phyloP scores from a whole-genome alignment of 345 rosid species.

The Syzygium aqueum region DNA sequence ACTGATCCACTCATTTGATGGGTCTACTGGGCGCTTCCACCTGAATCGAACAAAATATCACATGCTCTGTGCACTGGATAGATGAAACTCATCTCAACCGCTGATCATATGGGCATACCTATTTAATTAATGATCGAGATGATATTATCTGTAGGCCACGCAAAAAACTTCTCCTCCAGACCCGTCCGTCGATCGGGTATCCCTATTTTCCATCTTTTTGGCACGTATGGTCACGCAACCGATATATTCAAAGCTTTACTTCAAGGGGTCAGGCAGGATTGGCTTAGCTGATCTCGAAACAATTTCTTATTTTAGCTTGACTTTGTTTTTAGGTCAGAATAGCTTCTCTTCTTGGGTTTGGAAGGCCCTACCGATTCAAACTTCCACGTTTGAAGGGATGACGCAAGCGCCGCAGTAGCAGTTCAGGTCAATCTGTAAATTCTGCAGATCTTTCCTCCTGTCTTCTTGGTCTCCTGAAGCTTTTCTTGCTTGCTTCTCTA shows the following conservation, averaged over 20 bases:
- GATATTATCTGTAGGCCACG: rapidly evolving
- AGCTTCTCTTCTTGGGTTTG: not conserved
- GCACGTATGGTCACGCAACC: rapidly evolving
- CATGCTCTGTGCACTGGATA: no score
- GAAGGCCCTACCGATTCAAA: not conserved
- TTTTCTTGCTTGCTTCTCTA: not conserved
- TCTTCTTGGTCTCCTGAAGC: not conserved
- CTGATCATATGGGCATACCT: not conserved
- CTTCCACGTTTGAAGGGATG: not conserved
- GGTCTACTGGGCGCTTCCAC: no score
- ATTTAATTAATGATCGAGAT: rapidly evolving
- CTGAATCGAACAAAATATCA: no score
- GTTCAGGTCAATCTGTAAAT: not conserved
- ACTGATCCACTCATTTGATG: no score
- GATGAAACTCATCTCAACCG: not conserved
- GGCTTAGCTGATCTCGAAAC: not conserved
- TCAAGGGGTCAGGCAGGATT: not conserved
- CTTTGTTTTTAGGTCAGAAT: not conserved
- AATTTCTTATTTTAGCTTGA: not conserved
- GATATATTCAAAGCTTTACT: no score
- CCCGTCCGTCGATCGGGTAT: not conserved
- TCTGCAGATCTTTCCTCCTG: not conserved
- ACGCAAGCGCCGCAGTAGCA: not conserved
- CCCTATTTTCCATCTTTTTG: not conserved
- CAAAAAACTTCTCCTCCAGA: not conserved